Conservation (phyloP, 2,329 filamentous ascomycete genomes). For the Talaromyces sp. region DNA sequence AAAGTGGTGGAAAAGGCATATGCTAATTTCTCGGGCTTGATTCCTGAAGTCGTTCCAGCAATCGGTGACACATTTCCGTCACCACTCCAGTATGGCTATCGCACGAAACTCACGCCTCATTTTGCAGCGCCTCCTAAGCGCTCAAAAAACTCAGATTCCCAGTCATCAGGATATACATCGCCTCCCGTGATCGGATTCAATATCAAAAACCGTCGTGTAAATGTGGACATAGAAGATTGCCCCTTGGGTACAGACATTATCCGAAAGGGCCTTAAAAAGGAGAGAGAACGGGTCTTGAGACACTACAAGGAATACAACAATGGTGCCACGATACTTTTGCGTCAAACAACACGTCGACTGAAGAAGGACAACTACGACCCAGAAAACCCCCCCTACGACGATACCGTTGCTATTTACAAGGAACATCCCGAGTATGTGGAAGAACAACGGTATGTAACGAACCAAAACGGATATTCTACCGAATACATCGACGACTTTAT, state of each 20-base stretch:
- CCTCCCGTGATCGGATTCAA: conserved; percentile 86
- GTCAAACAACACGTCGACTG: conserved; percentile 71
- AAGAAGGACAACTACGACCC: conserved; percentile 10
- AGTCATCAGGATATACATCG: conserved; percentile 21
- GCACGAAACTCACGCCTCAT: conserved; percentile 94
- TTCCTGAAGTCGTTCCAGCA: conserved; percentile 66
- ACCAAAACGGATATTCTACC: conserved; percentile 73
- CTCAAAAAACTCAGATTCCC: conserved; percentile 46
- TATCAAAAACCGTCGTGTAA: conserved; percentile 70
- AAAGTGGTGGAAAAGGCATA: conserved; percentile 87
- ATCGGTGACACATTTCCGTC: conserved; percentile 83
- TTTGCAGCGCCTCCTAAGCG: conserved; percentile 72
- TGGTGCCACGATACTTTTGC: conserved; percentile 82
- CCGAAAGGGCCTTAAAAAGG: conserved; percentile 68
- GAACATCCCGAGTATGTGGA: conserved; percentile 61
- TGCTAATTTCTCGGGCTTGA: conserved; percentile 79
- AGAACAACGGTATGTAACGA: conserved; percentile 82
- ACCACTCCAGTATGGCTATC: conserved; percentile 85
- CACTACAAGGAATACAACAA: conserved; percentile 68
- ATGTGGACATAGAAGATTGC: conserved; percentile 94
- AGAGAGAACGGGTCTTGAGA: conserved; percentile 67
- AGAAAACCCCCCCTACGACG: conserved; percentile 25
- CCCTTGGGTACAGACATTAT: conserved; percentile 89
- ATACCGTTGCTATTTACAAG: conserved; percentile 45
- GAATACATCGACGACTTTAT: conserved; percentile 82